Evolutionary conservation across 805 yeast species (phyloP), one percentile per base, ranked within the genome.

Genomic region (Lipomyces oligophaga): DNA sequence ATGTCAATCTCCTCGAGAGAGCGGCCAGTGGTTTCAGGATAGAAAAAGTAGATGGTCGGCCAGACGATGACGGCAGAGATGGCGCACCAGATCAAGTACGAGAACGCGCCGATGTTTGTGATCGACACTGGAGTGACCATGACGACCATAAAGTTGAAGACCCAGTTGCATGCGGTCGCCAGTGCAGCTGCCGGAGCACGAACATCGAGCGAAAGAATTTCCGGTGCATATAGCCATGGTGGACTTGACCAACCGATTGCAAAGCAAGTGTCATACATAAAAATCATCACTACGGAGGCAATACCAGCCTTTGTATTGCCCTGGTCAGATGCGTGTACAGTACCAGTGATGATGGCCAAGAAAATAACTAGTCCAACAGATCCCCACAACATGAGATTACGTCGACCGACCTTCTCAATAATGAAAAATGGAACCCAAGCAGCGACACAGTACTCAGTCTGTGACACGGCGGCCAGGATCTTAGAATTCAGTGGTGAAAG

Each of bases 1-100:
- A 78, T 80, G 61, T 85, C 89, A 38, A 85, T 81, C 58, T 86
- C 88, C 66, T 85, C 95, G 61, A 85, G 72, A 59, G 80, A 77
- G 43, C 85, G 69, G 0, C 94, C 94, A 58, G 78, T 81, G 0
- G 95, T 85, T 37, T 58, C 61, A 34, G 52, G 61, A 51, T 55
- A 47, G 49, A 49, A 35, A 38, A 56, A 58, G 65, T 75, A 81
- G 81, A 81, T 90, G 84, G 74, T 83, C 78, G 78, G 13, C 16
- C 20, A 31, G 33, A n/a, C 41, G 5, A 39, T 21, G 28, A 26
- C 36, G 28, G 52, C 40, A 7, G 52, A 43, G 24, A 41, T 16
- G 77, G 22, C 37, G 24, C 28, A 38, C 18, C 38, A 43, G 24
- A 30, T 24, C 25, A 30, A 33, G n/a, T 49, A 43, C 3, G 44